Evolutionary conservation across 176 grass and related monocot genomes (phyloP).

Genomic region (Areca catechu): DNA sequence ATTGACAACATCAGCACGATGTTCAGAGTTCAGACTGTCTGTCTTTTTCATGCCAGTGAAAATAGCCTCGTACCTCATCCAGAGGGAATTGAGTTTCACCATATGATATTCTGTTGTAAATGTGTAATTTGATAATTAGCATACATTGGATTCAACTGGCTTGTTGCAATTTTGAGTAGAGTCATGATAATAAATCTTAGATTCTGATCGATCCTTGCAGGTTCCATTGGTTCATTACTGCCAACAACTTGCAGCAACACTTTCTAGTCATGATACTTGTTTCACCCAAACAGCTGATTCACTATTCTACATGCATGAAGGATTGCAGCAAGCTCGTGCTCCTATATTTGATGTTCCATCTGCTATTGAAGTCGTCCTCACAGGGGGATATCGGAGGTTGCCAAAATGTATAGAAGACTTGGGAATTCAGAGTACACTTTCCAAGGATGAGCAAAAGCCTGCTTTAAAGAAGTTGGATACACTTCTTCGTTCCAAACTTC

Average conservation of each 20-base stretch:
- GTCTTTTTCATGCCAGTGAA: too few relatives aligned
- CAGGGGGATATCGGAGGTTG: slow-evolving; percentile 59
- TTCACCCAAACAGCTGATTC: slow-evolving; percentile 98
- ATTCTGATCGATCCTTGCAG: slow-evolving; percentile 19
- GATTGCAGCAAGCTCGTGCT: slow-evolving; percentile 63
- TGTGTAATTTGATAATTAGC: too few relatives aligned
- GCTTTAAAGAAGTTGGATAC: slow-evolving; percentile 76
- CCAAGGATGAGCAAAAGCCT: slow-evolving; percentile 59
- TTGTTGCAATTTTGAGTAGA: not conserved
- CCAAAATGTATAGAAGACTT: slow-evolving; percentile 89
- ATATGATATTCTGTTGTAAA: too few relatives aligned
- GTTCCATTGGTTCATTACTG: slow-evolving; percentile 93
- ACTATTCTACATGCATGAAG: slow-evolving; percentile 80
- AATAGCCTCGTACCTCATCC: too few relatives aligned
- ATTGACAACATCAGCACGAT: too few relatives aligned
- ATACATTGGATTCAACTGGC: too few relatives aligned
- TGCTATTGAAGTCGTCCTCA: slow-evolving; percentile 85
- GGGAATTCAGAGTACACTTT: slow-evolving; percentile 56
- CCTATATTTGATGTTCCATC: slow-evolving; percentile 96
- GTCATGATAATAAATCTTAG: too few relatives aligned
- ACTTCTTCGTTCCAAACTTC: slow-evolving; percentile 74
- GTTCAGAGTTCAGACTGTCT: too few relatives aligned
- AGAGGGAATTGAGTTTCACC: too few relatives aligned
- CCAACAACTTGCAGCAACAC: slow-evolving; percentile 85
- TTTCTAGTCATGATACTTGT: slow-evolving; percentile 80